Evolutionary conservation across 2,329 filamentous ascomycete genomes (phyloP).

Genomic region (Aspergillus sp.): DNA sequence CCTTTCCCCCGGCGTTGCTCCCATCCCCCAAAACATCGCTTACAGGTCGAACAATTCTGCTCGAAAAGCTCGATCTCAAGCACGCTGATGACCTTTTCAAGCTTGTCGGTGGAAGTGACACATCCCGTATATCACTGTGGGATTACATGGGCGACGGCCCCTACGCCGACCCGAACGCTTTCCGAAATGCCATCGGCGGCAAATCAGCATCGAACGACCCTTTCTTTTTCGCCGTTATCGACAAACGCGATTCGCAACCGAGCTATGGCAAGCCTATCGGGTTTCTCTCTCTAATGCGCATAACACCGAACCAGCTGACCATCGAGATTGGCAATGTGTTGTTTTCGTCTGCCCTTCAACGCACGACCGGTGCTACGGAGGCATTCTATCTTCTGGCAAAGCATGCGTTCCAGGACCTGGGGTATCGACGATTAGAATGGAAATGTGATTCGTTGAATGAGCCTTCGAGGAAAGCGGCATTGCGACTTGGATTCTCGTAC

Average conservation of each 20-base stretch:
- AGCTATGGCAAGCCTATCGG: background rate
- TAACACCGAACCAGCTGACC: background rate
- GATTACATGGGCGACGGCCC: conserved; percentile 44
- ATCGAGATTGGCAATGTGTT: background rate
- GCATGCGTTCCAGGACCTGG: conserved; percentile 54
- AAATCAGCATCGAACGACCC: background rate
- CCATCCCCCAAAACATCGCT: conserved; percentile 6
- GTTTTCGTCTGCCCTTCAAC: background rate
- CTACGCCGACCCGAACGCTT: conserved; percentile 28
- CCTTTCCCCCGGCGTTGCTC: background rate
- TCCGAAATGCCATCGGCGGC: conserved; percentile 26
- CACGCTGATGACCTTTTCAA: conserved; percentile 34
- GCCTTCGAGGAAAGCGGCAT: conserved; percentile 55
- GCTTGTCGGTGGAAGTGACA: conserved; percentile 24
- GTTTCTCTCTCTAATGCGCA: background rate
- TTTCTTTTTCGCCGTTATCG: background rate
- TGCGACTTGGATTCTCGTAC: conserved; percentile 57
- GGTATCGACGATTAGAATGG: conserved; percentile 62
- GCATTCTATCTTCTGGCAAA: conserved; percentile 38
- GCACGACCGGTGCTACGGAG: background rate
- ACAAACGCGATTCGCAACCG: too few species aligned
- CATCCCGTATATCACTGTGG: conserved; percentile 33
- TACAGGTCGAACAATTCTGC: conserved; percentile 26
- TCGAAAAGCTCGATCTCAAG: conserved; percentile 25
- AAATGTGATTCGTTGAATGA: conserved; percentile 61